These are phyloP conservation scores for Linderniella brevidens DNA, from an alignment of 257 asterid genomes.

Conservation along the genomic window DNA sequence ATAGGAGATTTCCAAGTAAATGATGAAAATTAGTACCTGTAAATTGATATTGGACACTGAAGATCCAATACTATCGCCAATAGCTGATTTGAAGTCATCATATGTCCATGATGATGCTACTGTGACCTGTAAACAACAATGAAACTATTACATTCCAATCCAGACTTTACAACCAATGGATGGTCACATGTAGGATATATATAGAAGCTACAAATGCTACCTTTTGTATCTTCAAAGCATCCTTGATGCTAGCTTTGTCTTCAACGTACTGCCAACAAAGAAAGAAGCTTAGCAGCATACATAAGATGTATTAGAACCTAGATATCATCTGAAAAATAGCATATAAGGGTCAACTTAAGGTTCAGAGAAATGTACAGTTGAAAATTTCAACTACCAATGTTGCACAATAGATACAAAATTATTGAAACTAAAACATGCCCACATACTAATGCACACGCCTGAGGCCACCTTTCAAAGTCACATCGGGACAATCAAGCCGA, in stretches of 20 bases:
- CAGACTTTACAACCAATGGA: neutral
- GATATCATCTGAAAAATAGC: no score
- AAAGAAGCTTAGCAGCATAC: conserved; percentile 9
- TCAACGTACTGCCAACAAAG: conserved; percentile 56
- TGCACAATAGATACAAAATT: no score
- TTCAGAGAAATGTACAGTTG: no score
- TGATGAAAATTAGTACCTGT: conserved; percentile 33
- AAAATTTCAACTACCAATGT: no score
- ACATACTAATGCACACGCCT: no score
- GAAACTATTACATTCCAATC: conserved; percentile 9
- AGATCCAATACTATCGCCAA: conserved; percentile 25
- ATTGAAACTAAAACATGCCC: no score
- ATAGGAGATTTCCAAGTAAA: neutral
- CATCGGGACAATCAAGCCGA: no score
- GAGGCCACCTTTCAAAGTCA: no score
- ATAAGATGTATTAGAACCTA: neutral
- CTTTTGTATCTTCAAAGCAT: conserved; percentile 61
- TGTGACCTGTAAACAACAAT: conserved; percentile 30
- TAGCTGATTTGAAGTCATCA: conserved; percentile 56
- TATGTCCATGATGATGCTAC: conserved; percentile 59
- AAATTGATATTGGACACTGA: conserved; percentile 61
- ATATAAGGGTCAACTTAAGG: no score
- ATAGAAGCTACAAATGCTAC: conserved; percentile 17
- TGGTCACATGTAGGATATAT: conserved; percentile 7
- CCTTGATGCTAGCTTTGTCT: conserved; percentile 60